A percentile compares a stretch with the other conserved stretches of the same genome.
Evolutionary conservation across 148 eudicot species (phyloP).

Genomic region (Rhododendron mucronatum): DNA sequence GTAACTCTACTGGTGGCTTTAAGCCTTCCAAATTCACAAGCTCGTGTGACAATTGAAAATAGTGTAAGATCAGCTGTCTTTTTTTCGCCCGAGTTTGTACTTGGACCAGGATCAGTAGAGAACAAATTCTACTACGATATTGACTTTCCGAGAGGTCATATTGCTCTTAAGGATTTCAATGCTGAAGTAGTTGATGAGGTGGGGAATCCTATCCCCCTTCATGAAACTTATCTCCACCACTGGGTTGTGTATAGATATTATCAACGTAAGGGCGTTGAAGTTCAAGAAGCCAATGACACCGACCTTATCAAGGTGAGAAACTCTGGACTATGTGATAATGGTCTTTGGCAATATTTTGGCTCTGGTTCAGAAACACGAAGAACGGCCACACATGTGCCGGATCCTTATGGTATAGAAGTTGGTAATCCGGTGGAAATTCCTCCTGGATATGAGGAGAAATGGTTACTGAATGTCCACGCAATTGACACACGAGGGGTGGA

Average conservation of each 20-base stretch:
- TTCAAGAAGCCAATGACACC: slow-evolving; percentile 20
- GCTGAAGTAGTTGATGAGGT: slow-evolving; percentile 85
- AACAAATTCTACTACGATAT: slow-evolving; percentile 51
- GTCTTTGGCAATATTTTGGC: slow-evolving; percentile 68
- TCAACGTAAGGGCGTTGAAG: slow-evolving; percentile 36
- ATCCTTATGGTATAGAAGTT: slow-evolving; percentile 77
- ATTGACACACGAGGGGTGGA: slow-evolving; percentile 77
- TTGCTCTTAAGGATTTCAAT: slow-evolving; percentile 66
- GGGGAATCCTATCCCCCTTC: slow-evolving; percentile 67
- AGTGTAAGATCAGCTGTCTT: slow-evolving; percentile 38
- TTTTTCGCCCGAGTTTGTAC: slow-evolving; percentile 55
- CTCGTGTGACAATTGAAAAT: slow-evolving; percentile 20
- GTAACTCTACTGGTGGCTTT: slow-evolving; percentile 19
- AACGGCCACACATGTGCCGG: slow-evolving; percentile 66
- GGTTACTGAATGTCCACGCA: slow-evolving; percentile 83
- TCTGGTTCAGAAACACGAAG: slow-evolving; percentile 84
- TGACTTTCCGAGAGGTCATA: slow-evolving; percentile 73
- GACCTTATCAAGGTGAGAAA: slow-evolving; percentile 36
- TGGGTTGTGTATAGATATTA: slow-evolving; percentile 67
- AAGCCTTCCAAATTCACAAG: slow-evolving; percentile 25
- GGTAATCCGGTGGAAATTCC: slow-evolving; percentile 67
- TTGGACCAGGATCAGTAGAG: slow-evolving; percentile 66
- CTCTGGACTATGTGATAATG: slow-evolving; percentile 45
- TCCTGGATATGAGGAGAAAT: slow-evolving; percentile 70
- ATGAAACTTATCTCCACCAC: slow-evolving; percentile 86